These are phyloP conservation scores for Xylaria sp. DNA, from an alignment of 2,329 filamentous ascomycete genomes.

Conservation along the genomic window DNA sequence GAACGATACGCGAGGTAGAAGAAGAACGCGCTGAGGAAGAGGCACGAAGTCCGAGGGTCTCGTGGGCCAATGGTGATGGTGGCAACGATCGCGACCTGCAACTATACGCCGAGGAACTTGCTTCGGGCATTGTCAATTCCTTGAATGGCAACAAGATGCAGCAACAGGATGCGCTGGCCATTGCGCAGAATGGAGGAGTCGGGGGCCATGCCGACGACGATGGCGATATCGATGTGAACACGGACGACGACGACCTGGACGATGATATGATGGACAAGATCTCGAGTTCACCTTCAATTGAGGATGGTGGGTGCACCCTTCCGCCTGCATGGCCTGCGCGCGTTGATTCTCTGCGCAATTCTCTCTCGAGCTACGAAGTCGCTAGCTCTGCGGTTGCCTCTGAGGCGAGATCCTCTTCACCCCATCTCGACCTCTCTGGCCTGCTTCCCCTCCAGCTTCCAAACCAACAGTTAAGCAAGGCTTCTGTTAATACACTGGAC, in stretches of 20 bases:
- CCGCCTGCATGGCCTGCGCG: conserved; percentile 57
- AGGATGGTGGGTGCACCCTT: conserved; percentile 88
- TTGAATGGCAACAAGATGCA: conserved; percentile 56
- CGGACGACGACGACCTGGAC: conserved; percentile 78
- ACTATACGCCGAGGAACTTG: conserved; percentile 60
- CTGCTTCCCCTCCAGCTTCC: conserved; percentile 46
- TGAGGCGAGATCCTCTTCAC: conserved; percentile 56
- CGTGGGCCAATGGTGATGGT: conserved; percentile 59
- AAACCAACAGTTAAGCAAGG: conserved; percentile 51
- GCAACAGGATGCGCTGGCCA: conserved; percentile 68
- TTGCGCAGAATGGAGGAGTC: conserved; percentile 70
- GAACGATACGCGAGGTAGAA: conserved; percentile 82
- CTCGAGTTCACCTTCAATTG: conserved; percentile 97
- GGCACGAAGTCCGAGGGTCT: conserved; percentile 70
- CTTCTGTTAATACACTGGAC: conserved; percentile 44
- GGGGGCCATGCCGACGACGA: conserved; percentile 63
- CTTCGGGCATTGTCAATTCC: conserved; percentile 54
- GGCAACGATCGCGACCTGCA: conserved; percentile 57
- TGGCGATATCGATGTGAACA: conserved; percentile 73
- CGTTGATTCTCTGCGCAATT: conserved; percentile 56
- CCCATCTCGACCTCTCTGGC: conserved; percentile 55
- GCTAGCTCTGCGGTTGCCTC: conserved; percentile 48
- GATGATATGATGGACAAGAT: conserved; percentile 99
- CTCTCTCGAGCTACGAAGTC: conserved; percentile 46
- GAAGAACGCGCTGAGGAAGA: conserved; percentile 81